Evolutionary conservation across 2,329 filamentous ascomycete species (phyloP).

Genomic region (Coniochaeta sp.): DNA sequence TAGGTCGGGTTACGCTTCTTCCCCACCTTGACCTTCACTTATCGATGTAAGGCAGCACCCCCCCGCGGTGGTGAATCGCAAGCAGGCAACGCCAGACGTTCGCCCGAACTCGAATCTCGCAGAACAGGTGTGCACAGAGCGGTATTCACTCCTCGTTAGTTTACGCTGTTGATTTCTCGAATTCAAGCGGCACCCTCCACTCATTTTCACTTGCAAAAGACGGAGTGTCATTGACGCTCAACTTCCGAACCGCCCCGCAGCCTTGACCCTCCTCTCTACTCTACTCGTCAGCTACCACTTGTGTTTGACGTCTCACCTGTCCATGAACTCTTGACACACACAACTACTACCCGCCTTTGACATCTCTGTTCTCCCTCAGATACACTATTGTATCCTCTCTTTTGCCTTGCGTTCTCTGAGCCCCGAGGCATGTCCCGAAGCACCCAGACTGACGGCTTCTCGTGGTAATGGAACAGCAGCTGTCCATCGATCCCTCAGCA

Average conservation of each 20-base stretch:
- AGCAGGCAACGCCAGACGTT: not conserved
- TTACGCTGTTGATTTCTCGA: not conserved
- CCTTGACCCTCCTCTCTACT: not conserved
- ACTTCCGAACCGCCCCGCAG: not conserved
- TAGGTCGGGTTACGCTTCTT: not conserved
- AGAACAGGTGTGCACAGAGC: not conserved
- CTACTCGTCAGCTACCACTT: not conserved
- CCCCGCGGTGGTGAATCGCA: not conserved
- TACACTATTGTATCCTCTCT: not conserved
- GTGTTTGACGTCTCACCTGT: not conserved
- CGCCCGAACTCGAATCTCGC: not conserved
- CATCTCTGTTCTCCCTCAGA: not conserved
- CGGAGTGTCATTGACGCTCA: not conserved
- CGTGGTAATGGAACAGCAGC: conserved; percentile 49
- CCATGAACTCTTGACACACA: not conserved
- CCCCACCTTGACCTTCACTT: not conserved
- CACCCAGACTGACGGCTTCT: conserved; percentile 24
- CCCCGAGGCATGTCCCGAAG: conserved; percentile 29
- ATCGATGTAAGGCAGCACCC: not conserved
- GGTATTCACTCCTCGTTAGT: not conserved
- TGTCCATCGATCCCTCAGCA: conserved; percentile 8
- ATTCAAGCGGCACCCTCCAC: not conserved
- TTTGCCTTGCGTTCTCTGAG: conserved; percentile 10
- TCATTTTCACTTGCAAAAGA: not conserved
- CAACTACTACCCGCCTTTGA: not conserved